A percentile compares a stretch with the other conserved stretches of the same genome.
phyloP scores from a whole-genome alignment of 2,329 filamentous ascomycete species.

The Fusarium sp. region DNA sequence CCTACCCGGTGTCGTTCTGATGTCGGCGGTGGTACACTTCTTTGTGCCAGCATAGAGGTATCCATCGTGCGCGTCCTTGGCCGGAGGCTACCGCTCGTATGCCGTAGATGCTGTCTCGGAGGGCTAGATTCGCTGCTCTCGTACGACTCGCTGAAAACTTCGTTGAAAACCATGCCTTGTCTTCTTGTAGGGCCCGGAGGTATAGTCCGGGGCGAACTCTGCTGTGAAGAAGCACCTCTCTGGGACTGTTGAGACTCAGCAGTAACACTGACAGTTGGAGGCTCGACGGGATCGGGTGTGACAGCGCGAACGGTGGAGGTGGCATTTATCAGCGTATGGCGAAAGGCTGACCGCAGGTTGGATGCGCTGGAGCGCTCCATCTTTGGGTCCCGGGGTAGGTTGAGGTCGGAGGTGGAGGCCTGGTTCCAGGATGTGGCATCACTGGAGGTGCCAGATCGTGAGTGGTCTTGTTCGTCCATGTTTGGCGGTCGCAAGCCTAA shows the following conservation, averaged over 20 bases:
- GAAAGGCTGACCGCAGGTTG: slow-evolving; percentile 50
- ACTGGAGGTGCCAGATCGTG: slow-evolving; percentile 50
- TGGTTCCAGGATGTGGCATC: slow-evolving; percentile 49
- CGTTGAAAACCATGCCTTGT: slow-evolving; percentile 71
- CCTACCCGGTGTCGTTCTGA: slow-evolving; percentile 72
- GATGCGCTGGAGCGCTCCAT: slow-evolving; percentile 51
- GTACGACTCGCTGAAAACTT: slow-evolving; percentile 62
- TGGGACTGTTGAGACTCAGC: slow-evolving; percentile 39
- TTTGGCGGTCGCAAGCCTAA: slow-evolving; percentile 58
- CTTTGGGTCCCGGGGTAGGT: slow-evolving; percentile 43
- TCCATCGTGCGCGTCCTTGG: slow-evolving; percentile 70
- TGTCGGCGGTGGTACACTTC: slow-evolving; percentile 50
- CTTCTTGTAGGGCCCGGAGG: slow-evolving; percentile 56
- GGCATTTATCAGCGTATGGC: slow-evolving; percentile 43
- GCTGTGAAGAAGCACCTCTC: slow-evolving; percentile 45
- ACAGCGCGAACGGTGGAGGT: slow-evolving; percentile 69
- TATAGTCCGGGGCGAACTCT: slow-evolving; percentile 48
- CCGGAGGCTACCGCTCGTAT: slow-evolving; percentile 53
- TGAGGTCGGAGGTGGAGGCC: slow-evolving; percentile 46
- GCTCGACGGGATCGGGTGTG: slow-evolving; percentile 68
- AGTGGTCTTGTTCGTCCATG: slow-evolving; percentile 57
- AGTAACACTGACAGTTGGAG: slow-evolving; percentile 38
- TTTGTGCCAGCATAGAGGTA: slow-evolving; percentile 61
- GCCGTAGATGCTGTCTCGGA: slow-evolving; percentile 47
- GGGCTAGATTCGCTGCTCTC: slow-evolving; percentile 57